These are phyloP conservation scores for Talaromyces sp. DNA, from an alignment of 2,329 filamentous ascomycete species.

Conservation along the genomic window DNA sequence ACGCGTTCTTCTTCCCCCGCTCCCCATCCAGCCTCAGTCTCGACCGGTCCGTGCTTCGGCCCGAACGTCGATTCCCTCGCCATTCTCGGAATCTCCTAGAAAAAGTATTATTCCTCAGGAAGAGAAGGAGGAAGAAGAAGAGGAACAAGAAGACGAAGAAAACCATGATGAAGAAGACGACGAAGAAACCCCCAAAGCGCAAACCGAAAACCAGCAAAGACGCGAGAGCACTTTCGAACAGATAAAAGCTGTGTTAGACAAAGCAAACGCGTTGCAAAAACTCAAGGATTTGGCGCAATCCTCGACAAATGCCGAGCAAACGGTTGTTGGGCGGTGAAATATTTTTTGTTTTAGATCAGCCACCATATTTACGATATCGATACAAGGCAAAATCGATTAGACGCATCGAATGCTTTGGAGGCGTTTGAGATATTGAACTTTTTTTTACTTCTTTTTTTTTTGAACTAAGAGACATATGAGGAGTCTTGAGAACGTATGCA, in stretches of 20 bases:
- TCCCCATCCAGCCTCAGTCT: slow-evolving; percentile 10
- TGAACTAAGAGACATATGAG: not conserved
- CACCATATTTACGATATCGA: not conserved
- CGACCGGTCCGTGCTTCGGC: slow-evolving; percentile 10
- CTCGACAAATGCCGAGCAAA: slow-evolving; percentile 4
- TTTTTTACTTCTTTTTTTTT: not conserved
- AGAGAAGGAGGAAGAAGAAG: not conserved
- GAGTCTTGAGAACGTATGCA: not conserved
- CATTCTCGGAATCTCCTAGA: slow-evolving; percentile 1
- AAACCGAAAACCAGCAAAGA: not conserved
- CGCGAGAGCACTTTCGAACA: not conserved
- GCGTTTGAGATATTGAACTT: not conserved
- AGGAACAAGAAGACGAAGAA: not conserved
- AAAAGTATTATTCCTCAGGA: not conserved
- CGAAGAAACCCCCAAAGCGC: slow-evolving; percentile 4
- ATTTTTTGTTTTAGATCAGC: no score
- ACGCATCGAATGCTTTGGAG: not conserved
- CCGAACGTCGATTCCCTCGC: not conserved
- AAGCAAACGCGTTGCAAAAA: slow-evolving; percentile 6
- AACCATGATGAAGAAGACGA: not conserved
- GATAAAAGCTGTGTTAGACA: not conserved
- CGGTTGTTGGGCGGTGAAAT: not conserved
- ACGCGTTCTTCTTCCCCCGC: slow-evolving; percentile 10
- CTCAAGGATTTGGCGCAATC: slow-evolving; percentile 9
- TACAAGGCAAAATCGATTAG: not conserved